Percentiles rank a stretch among this genome's conserved stretches.
These are phyloP conservation scores for Schizopora paradoxa DNA, from an alignment of 1,284 basidiomycete genomes.

Conservation along the genomic window DNA sequence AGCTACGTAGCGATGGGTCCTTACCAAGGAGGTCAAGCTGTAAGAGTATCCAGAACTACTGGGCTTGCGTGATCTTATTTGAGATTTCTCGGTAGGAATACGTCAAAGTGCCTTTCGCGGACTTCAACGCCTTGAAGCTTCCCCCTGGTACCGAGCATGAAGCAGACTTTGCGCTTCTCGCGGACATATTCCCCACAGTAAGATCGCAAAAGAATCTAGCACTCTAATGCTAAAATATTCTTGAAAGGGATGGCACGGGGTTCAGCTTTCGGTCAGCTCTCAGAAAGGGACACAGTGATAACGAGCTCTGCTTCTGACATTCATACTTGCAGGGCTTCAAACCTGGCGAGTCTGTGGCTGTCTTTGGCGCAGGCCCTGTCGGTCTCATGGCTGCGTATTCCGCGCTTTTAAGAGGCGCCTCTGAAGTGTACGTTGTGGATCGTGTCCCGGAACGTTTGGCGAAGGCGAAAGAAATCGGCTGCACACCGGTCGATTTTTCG, in stretches of 20 bases:
- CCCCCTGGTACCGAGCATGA: constrained; percentile 48
- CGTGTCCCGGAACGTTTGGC: constrained; percentile 44
- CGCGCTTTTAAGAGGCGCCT: constrained; percentile 43
- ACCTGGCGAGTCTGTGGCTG: constrained; percentile 45
- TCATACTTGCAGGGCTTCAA: constrained; percentile 36
- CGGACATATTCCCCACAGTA: constrained; percentile 50
- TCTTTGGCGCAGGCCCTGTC: constrained; percentile 46
- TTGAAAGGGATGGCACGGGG: constrained; percentile 47
- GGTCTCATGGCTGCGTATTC: constrained; percentile 52
- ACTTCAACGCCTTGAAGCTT: constrained; percentile 47
- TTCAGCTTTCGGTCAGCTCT: constrained; percentile 38
- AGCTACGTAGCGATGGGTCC: constrained; percentile 50
- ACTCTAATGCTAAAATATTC: not conserved
- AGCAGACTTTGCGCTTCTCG: constrained; percentile 48
- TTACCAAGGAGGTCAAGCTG: constrained; percentile 47
- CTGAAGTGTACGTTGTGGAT: constrained; percentile 49
- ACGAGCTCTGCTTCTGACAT: not conserved
- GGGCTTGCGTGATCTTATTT: not conserved
- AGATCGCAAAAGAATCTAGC: constrained; percentile 16
- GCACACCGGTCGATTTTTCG: constrained; percentile 43
- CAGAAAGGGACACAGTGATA: not conserved
- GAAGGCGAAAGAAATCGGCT: constrained; percentile 47
- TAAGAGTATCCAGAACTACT: constrained; percentile 19
- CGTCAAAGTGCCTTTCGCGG: constrained; percentile 47
- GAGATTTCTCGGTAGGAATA: constrained; percentile 34